These are phyloP conservation scores for Epichloe uncinata DNA, from an alignment of 2,329 filamentous ascomycete genomes.

Conservation along the genomic window DNA sequence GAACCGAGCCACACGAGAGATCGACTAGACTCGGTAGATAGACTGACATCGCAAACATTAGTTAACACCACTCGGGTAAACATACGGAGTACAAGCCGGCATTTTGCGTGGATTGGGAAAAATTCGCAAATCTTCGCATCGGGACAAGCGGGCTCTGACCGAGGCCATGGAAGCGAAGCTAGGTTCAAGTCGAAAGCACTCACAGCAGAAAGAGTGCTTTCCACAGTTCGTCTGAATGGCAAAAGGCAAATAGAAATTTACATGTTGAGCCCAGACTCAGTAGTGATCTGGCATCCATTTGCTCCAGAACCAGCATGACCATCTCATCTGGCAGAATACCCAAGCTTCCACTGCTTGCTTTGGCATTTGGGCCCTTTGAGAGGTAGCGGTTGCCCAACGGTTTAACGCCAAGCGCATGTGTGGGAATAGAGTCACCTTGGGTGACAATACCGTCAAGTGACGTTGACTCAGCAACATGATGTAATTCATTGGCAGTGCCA, in stretches of 20 bases:
- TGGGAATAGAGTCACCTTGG: conserved; percentile 42
- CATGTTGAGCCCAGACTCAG: conserved; percentile 61
- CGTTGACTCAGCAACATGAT: not conserved
- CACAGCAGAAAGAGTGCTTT: conserved; percentile 74
- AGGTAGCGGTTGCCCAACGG: conserved; percentile 75
- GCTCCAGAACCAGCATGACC: conserved; percentile 62
- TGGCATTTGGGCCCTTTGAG: conserved; percentile 51
- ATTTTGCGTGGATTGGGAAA: not conserved
- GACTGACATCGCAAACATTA: conserved; percentile 9
- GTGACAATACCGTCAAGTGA: not conserved
- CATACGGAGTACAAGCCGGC: not conserved
- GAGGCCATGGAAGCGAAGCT: not conserved
- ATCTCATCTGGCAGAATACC: conserved; percentile 66
- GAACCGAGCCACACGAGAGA: conserved; percentile 56
- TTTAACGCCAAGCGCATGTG: conserved; percentile 73
- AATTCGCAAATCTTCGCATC: conserved; percentile 7
- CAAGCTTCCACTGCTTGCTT: conserved; percentile 51
- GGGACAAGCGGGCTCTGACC: not conserved
- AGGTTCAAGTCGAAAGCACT: conserved; percentile 26
- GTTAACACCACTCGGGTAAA: not conserved
- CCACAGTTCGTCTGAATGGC: conserved; percentile 77
- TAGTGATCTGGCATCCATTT: conserved; percentile 50
- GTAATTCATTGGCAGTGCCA: not conserved
- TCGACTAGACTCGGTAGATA: conserved; percentile 18
- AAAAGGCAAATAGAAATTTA: conserved; percentile 77